Evolutionary conservation across 768 basidiomycete species (phyloP).

Genomic region (Chalciporus piperatus): DNA sequence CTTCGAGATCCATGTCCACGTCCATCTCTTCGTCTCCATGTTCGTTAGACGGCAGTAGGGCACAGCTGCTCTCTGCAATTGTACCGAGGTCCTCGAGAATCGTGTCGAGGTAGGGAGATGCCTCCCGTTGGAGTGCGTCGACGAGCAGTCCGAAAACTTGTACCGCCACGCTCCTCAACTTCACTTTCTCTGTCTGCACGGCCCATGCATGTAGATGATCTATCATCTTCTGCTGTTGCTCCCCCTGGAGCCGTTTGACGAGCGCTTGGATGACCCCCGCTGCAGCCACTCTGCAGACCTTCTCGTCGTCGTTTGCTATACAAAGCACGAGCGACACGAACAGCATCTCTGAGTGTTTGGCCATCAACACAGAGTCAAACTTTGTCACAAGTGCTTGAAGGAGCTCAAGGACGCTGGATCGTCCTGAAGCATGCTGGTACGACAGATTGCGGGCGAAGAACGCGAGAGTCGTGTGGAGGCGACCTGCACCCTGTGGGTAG

Average conservation of each 20-base stretch:
- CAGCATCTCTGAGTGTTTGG: slow-evolving; percentile 82
- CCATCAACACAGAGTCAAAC: slow-evolving; percentile 70
- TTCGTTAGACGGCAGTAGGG: slow-evolving; percentile 32
- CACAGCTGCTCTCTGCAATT: slow-evolving; percentile 13
- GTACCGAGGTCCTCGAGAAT: slow-evolving; percentile 58
- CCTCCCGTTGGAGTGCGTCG: slow-evolving; percentile 57
- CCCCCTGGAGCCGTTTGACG: slow-evolving; percentile 63
- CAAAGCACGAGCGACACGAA: slow-evolving; percentile 92
- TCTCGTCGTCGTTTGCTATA: slow-evolving; percentile 89
- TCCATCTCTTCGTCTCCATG: slow-evolving; percentile 15
- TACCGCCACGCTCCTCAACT: slow-evolving; percentile 68
- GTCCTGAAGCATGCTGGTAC: slow-evolving; percentile 87
- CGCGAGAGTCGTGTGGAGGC: slow-evolving; percentile 82
- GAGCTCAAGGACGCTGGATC: slow-evolving; percentile 91
- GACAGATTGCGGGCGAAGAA: slow-evolving; percentile 92
- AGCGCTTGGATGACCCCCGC: slow-evolving; percentile 78
- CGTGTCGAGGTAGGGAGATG: slow-evolving; percentile 40
- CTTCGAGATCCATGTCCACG: slow-evolving; percentile 47
- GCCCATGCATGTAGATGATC: slow-evolving; percentile 82
- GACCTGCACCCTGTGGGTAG: slow-evolving; percentile 93
- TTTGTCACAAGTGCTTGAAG: slow-evolving; percentile 82
- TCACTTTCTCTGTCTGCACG: slow-evolving; percentile 52
- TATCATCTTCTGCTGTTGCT: slow-evolving; percentile 53
- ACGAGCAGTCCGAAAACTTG: slow-evolving; percentile 83
- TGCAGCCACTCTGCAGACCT: slow-evolving; percentile 87